Evolutionary conservation across 1,284 basidiomycete species (phyloP), one percentile per base, ranked within the genome.

Genomic region (Heterobasidion parviporum): DNA sequence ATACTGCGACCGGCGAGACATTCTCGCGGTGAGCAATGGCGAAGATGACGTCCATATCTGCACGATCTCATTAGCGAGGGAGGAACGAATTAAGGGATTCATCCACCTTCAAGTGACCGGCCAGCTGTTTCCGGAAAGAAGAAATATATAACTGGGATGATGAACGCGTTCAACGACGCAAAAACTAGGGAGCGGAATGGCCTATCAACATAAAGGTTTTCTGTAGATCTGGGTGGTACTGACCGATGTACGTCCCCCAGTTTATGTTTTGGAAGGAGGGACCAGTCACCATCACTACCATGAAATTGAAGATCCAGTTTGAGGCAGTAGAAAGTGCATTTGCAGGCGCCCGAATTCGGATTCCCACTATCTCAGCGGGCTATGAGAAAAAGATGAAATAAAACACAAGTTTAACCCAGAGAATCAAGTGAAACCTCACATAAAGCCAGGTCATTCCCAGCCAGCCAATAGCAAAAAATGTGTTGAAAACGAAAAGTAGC

Each of bases 371-470:
- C 65, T 86, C 83, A n/a, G 83, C 83, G 54, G 83, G 80, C 76
- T 83, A 62, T 38, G 56, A 58, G 50, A 41, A 41, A 10, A 41
- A 41, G n/a, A 7, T n/a, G 10, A 10, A 8, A 5, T 41, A 5
- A 41, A 41, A 41, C 38, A 8, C 38, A 12, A 12, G 38, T 10
- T 41, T 10, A 8, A 41, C 38, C 10, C n/a, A 12, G 38, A 10
- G n/a, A 41, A 6, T 41, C 12, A 12, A 41, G 10, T 12, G 10
- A 14, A 14, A 26, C 71, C 79, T 63, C 58, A 82, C 80, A 61
- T 83, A 83, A 54, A 85, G 69, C 81, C 83, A 85, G 6, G 85
- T 83, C 80, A 87, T 85, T 26, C 83, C 83, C 65, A 86, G 77
- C 84, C 83, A 87, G 41, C 84, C 85, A 55, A 87, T 73, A 0